Evolutionary conservation across 768 basidiomycete species (phyloP), one percentile per base, ranked within the genome.

Genomic region (Rhodotorula taiwanensis): DNA sequence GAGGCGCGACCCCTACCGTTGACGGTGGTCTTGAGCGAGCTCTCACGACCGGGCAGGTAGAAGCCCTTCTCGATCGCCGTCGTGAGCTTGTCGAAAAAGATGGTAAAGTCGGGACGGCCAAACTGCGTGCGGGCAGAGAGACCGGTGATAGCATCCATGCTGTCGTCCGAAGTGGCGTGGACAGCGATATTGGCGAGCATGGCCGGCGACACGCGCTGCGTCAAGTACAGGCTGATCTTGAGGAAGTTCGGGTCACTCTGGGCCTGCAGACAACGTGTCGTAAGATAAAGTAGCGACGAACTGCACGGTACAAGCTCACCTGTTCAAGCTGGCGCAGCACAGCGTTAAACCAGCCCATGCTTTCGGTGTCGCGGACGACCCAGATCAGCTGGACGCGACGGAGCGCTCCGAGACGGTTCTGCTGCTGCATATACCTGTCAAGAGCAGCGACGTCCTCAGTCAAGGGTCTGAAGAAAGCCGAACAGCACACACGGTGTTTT

Each of bases 271-370:
- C 21, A n/a, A 11, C 13, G 5, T 36, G 34, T 23, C 9, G 52
- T 21, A 16, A 11, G n/a, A n/a, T n/a, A n/a, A n/a, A n/a, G n/a
- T n/a, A n/a, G n/a, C n/a, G n/a, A n/a, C n/a, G n/a, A n/a, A n/a
- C n/a, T n/a, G n/a, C n/a, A n/a, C n/a, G n/a, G n/a, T n/a, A n/a
- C n/a, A n/a, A 83, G 11, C 57, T 39, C 2, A 55, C 54, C 51
- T 58, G 84, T 75, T 95, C 92, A 50, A 95, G 85, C 74, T 91
- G 86, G 72, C 86, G 86, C 63, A 95, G 80, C 55, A 95, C 78
- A 64, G 82, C 84, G 76, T 93, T 89, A 83, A 97, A 94, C 92
- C 92, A 95, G 71, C 89, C 91, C 72, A 95, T 91, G n/a, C 88
- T 88, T n/a, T 89, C 89, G n/a, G 87, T 84, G 70, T 92, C 88